Evolutionary conservation across 192 early-diverging fungal species (phyloP).

Genomic region (Coemansia reversa): DNA sequence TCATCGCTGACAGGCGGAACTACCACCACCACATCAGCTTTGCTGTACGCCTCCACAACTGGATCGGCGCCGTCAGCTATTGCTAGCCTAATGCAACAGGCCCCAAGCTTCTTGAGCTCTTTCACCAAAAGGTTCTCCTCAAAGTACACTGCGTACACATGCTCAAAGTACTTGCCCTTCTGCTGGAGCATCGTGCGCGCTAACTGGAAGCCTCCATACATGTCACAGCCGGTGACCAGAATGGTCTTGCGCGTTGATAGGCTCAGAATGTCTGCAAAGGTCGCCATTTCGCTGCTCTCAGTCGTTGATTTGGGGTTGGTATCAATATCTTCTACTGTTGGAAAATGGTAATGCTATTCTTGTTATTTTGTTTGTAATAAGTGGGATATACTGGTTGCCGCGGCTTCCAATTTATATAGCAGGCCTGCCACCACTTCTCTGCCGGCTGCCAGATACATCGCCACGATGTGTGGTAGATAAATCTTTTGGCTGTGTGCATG

Average conservation of each 20-base stretch:
- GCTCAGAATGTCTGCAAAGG: slow-evolving; percentile 33
- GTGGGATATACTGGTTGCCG: too few species aligned
- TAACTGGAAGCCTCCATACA: slow-evolving; percentile 39
- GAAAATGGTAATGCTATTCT: background rate
- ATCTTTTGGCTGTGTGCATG: too few species aligned
- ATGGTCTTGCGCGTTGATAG: slow-evolving; percentile 27
- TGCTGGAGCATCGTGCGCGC: slow-evolving; percentile 27
- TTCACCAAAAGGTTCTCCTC: slow-evolving; percentile 42
- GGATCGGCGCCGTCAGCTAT: slow-evolving; percentile 25
- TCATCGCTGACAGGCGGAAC: slow-evolving; percentile 44
- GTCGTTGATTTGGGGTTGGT: background rate
- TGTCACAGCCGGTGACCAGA: slow-evolving; percentile 46
- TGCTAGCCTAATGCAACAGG: slow-evolving; percentile 18
- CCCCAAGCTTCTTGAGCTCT: slow-evolving; percentile 37
- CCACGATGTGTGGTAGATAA: too few species aligned
- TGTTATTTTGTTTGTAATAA: background rate
- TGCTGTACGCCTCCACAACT: slow-evolving; percentile 37
- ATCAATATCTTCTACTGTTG: background rate
- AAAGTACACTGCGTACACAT: slow-evolving; percentile 27
- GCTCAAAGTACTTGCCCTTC: slow-evolving; percentile 25
- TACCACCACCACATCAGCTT: slow-evolving; percentile 40
- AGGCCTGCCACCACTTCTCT: too few species aligned
- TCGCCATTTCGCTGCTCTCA: slow-evolving; percentile 16
- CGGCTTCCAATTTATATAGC: too few species aligned
- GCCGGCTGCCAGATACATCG: too few species aligned